These are phyloP conservation scores for Microbotryum saponariae DNA, from an alignment of 1,284 basidiomycete species.

Conservation along the genomic window DNA sequence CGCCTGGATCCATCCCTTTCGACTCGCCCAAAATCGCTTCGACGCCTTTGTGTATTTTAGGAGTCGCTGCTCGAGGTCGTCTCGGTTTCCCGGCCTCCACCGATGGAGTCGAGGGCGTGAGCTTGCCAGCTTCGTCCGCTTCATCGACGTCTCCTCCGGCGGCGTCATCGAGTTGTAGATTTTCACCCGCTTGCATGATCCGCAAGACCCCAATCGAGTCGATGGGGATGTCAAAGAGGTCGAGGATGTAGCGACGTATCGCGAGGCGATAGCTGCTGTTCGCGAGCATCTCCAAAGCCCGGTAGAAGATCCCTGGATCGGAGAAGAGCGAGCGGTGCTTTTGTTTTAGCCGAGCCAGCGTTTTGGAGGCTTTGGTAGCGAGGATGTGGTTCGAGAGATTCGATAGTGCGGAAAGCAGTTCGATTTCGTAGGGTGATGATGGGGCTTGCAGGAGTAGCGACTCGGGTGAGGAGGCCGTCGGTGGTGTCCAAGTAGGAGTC, in stretches of 20 bases:
- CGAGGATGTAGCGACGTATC: conserved; percentile 82
- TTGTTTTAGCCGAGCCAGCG: conserved; percentile 73
- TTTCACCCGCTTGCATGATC: conserved; percentile 8
- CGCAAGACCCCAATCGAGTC: not conserved
- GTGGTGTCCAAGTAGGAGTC: conserved; percentile 68
- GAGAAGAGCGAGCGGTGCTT: conserved; percentile 58
- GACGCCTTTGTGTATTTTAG: too few species aligned
- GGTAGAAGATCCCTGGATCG: conserved; percentile 69
- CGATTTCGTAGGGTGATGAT: conserved; percentile 64
- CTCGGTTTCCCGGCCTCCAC: too few species aligned
- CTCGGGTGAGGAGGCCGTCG: conserved; percentile 45
- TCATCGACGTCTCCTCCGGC: conserved; percentile 8
- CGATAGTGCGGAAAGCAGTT: conserved; percentile 80
- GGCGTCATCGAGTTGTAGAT: not conserved
- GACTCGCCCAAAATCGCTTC: too few species aligned
- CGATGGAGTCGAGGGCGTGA: too few species aligned
- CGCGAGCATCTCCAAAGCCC: conserved; percentile 75
- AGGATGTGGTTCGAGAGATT: conserved; percentile 94
- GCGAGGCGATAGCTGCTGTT: conserved; percentile 81
- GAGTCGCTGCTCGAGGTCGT: too few species aligned
- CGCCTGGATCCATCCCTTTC: too few species aligned
- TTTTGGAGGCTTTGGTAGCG: conserved; percentile 81
- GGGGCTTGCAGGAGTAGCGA: conserved; percentile 51
- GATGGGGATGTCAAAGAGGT: conserved; percentile 67
- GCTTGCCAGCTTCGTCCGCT: conserved; percentile 12